Conservation (phyloP, 2,329 filamentous ascomycete species). For the Verticillium zaregamsianum region DNA sequence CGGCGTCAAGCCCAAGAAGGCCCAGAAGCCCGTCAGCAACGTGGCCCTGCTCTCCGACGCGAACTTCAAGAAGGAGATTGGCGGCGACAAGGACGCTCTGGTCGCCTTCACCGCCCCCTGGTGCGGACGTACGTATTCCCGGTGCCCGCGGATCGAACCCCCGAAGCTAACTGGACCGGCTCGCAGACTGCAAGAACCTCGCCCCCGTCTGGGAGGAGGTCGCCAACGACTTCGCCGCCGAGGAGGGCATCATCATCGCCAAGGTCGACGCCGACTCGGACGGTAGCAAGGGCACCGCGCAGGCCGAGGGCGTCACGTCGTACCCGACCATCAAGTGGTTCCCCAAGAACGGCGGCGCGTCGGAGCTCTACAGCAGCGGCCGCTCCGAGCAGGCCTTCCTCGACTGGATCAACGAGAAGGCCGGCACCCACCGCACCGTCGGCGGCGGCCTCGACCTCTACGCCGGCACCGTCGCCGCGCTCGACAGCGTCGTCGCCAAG, state of each 20-base stretch:
- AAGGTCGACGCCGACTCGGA: conserved; percentile 93
- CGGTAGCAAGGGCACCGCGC: conserved; percentile 73
- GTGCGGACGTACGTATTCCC: conserved; percentile 81
- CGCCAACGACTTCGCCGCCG: conserved; percentile 74
- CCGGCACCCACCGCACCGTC: conserved; percentile 76
- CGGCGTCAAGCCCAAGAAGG: conserved; percentile 74
- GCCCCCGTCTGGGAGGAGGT: conserved; percentile 88
- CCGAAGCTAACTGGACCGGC: neutral
- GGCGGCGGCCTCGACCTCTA: conserved; percentile 75
- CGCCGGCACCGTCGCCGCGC: conserved; percentile 76
- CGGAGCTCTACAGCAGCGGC: conserved; percentile 67
- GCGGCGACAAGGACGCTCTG: conserved; percentile 81
- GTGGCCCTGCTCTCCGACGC: conserved; percentile 78
- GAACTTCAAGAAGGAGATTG: conserved; percentile 73
- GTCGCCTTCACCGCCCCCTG: conserved; percentile 97
- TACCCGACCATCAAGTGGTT: conserved; percentile 99
- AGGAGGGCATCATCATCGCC: conserved; percentile 77
- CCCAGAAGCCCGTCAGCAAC: conserved; percentile 66
- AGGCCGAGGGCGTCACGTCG: conserved; percentile 72
- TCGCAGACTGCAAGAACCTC: conserved; percentile 88
- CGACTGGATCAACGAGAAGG: conserved; percentile 80
- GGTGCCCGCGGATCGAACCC: conserved; percentile 9
- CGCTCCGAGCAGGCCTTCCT: conserved; percentile 75
- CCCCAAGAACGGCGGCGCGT: conserved; percentile 72
- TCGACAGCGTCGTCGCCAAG: conserved; percentile 74